Evolutionary conservation across 2,329 filamentous ascomycete species (phyloP).

Genomic region (Daldinia sp.): DNA sequence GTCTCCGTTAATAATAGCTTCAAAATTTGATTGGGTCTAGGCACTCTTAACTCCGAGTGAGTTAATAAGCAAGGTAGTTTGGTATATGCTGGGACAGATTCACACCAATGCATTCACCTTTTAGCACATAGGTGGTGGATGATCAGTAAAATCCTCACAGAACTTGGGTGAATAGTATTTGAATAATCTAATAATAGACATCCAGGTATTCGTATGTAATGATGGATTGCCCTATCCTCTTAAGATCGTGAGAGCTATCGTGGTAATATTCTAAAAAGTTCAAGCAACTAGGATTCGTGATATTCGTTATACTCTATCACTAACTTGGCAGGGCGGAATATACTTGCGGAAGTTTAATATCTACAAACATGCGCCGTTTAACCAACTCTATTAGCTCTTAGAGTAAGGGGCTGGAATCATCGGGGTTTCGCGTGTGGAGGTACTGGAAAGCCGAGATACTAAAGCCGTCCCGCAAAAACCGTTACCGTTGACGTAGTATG

Average conservation of each 20-base stretch:
- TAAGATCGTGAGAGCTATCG: not conserved
- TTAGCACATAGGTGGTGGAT: not conserved
- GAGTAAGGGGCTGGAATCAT: not conserved
- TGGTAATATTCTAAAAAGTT: not conserved
- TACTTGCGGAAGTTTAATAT: not conserved
- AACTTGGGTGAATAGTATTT: not conserved
- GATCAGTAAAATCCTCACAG: not conserved
- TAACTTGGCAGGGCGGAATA: not conserved
- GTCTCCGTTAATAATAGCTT: not conserved
- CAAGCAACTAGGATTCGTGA: not conserved
- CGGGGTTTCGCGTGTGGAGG: not conserved
- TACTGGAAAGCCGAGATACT: slow-evolving; percentile 4
- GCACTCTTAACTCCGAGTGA: not conserved
- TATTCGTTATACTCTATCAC: not conserved
- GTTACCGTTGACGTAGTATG: slow-evolving; percentile 12
- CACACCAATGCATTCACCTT: not conserved
- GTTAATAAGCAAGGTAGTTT: not conserved
- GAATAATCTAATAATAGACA: too few species aligned
- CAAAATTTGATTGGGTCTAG: not conserved
- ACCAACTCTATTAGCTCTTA: not conserved
- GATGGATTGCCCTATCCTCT: not conserved
- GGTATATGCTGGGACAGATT: not conserved
- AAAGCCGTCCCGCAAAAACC: slow-evolving; percentile 1
- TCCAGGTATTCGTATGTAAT: not conserved
- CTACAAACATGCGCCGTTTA: not conserved